phyloP scores from a whole-genome alignment of 176 grass and related monocot genomes.

The Oryza rufipogon region DNA sequence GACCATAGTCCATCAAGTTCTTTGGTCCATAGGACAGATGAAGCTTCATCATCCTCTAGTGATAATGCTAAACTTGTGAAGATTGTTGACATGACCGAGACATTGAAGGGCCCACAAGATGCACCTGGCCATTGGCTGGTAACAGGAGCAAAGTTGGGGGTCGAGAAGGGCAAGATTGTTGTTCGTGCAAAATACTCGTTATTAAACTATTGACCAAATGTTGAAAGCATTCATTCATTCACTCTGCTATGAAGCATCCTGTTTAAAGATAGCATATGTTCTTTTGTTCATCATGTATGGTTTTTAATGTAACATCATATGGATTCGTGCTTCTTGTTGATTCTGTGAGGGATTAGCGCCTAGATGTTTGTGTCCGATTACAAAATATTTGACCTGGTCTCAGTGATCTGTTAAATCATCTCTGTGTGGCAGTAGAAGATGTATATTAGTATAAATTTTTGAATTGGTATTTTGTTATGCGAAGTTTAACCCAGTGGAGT shows the following conservation, averaged over 20 bases:
- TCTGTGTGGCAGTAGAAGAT: constrained; percentile 6
- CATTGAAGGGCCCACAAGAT: constrained; percentile 81
- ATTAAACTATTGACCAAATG: constrained; percentile 90
- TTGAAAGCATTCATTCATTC: constrained; percentile 60
- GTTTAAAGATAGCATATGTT: constrained; percentile 58
- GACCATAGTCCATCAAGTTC: constrained; percentile 78
- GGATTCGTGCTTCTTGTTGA: constrained; percentile 53
- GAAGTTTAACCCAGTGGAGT: constrained; percentile 1
- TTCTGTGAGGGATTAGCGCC: constrained; percentile 41
- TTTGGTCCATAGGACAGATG: constrained; percentile 51
- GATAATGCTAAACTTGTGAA: constrained; percentile 81
- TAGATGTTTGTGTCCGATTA: constrained; percentile 38
- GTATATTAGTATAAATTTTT: constrained; percentile 23
- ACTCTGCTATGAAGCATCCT: constrained; percentile 53
- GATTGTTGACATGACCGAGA: constrained; percentile 90
- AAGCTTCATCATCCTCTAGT: constrained; percentile 68
- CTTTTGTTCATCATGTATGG: constrained; percentile 59
- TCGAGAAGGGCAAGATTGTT: constrained; percentile 90
- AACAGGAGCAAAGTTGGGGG: constrained; percentile 94
- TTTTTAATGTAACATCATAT: constrained; percentile 53
- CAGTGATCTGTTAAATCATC: constrained; percentile 18
- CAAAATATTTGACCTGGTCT: constrained; percentile 39
- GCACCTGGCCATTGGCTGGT: constrained; percentile 93
- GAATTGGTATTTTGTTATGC: background rate
- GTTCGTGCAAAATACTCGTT: constrained; percentile 96